phyloP scores from a whole-genome alignment of 768 basidiomycete genomes.

The Lactifluus rugatus region DNA sequence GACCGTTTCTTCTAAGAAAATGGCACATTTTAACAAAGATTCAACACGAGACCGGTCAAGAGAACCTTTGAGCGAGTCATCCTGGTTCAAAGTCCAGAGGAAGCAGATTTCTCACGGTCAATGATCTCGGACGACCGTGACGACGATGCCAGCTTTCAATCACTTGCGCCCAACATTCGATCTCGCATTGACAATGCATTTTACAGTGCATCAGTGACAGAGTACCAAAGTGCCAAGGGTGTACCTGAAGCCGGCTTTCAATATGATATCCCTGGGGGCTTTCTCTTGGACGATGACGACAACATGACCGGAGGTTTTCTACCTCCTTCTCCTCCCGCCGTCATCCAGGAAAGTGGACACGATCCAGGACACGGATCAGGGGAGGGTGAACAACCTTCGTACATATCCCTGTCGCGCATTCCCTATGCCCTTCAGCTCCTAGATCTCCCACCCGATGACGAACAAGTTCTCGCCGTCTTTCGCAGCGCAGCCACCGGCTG shows the following conservation, averaged over 20 bases:
- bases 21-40: background rate
- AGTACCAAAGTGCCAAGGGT: background rate
- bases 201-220: background rate
- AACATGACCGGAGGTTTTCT: constrained; percentile 27
- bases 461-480: constrained; percentile 63
- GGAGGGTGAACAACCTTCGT: constrained; percentile 16
- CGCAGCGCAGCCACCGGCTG: constrained; percentile 69
- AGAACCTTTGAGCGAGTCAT: constrained; percentile 14
- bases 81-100: background rate
- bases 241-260: background rate
- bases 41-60: background rate
- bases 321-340: background rate
- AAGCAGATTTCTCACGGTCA: background rate
- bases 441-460: constrained; percentile 52
- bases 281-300: constrained; percentile 25
- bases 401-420: constrained; percentile 47
- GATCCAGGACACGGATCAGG: constrained; percentile 1
- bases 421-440: constrained; percentile 54
- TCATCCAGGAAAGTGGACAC: background rate
- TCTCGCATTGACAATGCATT: constrained; percentile 14
- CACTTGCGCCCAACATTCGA: background rate
- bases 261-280: constrained; percentile 26
- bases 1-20: background rate
- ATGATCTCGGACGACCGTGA: background rate
- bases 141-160: background rate